phyloP scores from a whole-genome alignment of 805 yeast species.

The Wickerhamiella bombiphila region DNA sequence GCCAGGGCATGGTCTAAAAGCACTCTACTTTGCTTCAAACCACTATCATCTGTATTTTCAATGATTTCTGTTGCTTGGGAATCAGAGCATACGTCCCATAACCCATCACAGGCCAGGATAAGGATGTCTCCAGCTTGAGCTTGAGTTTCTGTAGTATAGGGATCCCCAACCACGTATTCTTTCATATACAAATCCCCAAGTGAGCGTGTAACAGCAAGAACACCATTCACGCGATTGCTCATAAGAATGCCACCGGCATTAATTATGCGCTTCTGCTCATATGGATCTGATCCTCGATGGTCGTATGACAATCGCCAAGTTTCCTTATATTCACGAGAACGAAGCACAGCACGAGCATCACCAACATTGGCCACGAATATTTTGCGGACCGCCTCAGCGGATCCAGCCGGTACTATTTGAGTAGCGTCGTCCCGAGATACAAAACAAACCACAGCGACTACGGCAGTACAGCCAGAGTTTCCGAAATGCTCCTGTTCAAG shows the following conservation, averaged over 20 bases:
- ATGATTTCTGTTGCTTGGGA: constrained; percentile 68
- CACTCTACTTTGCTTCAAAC: constrained; percentile 44
- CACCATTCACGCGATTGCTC: constrained; percentile 89
- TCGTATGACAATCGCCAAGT: constrained; percentile 73
- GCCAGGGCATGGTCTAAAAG: constrained; percentile 63
- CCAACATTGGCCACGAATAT: constrained; percentile 92
- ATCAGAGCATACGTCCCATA: constrained; percentile 90
- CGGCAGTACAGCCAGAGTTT: constrained; percentile 87
- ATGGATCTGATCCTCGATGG: constrained; percentile 75
- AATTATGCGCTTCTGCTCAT: constrained; percentile 63
- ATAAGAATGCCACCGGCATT: constrained; percentile 74
- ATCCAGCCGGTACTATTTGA: constrained; percentile 6
- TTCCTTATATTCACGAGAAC: constrained; percentile 12
- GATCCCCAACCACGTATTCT: constrained; percentile 73
- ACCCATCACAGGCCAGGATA: constrained; percentile 89
- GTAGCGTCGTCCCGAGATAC: constrained; percentile 28
- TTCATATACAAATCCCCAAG: constrained; percentile 91
- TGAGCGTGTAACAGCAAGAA: constrained; percentile 85
- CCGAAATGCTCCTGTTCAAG: constrained; percentile 49
- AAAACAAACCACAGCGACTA: constrained; percentile 83
- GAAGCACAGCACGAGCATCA: constrained; percentile 72
- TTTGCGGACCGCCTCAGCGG: constrained; percentile 32
- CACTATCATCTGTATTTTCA: constrained; percentile 30
- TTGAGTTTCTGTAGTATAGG: constrained; percentile 82
- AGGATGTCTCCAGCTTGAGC: constrained; percentile 53